Percentiles rank a stretch among this genome's conserved stretches.
Conservation (phyloP, 2,329 filamentous ascomycete species). For the Aspergillus aculeatus region DNA sequence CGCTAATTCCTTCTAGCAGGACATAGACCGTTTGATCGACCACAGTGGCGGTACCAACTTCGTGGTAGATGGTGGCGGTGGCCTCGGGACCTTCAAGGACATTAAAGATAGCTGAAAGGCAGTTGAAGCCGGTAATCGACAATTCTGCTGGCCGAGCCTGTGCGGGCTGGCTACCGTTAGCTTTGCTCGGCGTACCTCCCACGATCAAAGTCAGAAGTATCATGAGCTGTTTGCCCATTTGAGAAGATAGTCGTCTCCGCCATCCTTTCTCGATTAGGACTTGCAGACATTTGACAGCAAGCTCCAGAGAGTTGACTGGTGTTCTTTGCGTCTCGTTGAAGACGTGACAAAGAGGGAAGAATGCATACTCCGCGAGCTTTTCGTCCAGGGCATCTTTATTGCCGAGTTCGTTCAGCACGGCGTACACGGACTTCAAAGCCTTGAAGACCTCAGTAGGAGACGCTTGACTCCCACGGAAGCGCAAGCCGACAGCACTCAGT, state of each 20-base stretch:
- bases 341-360: constrained; percentile 87
- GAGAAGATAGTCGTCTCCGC: constrained; percentile 67
- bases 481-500: constrained; percentile 55
- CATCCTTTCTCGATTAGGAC: constrained; percentile 76
- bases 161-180: constrained; percentile 25
- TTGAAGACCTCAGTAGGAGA: constrained; percentile 49
- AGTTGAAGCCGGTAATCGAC: constrained; percentile 66
- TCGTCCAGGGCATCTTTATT: constrained; percentile 60
- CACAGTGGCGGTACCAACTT: constrained; percentile 65
- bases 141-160: constrained; percentile 66
- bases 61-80: constrained; percentile 45
- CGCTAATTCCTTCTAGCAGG: constrained; percentile 69
- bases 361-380: constrained; percentile 88
- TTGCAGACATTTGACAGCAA: constrained; percentile 71
- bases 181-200: constrained; percentile 65
- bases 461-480: constrained; percentile 48
- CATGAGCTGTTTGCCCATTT: constrained; percentile 78
- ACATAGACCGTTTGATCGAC: constrained; percentile 80
- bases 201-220: constrained; percentile 80
- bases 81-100: constrained; percentile 54
- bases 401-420: constrained; percentile 40
- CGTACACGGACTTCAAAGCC: constrained; percentile 47
- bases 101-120: constrained; percentile 65
- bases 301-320: constrained; percentile 68
- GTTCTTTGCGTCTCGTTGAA: constrained; percentile 73